Base-by-base conservation (phyloP, 257 asterid genomes). In the Galeopsis tetrahit region DNA sequence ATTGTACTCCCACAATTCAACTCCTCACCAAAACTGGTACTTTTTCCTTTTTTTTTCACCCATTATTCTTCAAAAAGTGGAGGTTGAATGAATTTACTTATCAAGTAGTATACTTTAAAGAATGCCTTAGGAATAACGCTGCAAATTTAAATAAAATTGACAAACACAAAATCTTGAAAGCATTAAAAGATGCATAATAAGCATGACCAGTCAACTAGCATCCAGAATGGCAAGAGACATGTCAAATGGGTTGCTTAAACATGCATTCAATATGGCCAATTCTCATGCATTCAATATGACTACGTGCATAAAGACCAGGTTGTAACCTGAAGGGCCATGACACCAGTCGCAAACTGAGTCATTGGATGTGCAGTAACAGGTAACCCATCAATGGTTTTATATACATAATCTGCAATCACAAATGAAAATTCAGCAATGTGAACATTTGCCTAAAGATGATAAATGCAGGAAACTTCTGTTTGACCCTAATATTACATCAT, bases 291-390 rank as follows among this genome's bases (percentile, higher is more conserved):
- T n/a, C 13, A 61, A 40, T 10, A 61, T 32, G 60, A 72, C 21
- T 34, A 46, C 28, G 32, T 69, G 71, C 59, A 63, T 51, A 67
- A 77, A 60, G 69, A 71, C 4, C 46, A 46, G 68, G 43, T 7
- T 59, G 66, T 58, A 14, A 90, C 96, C 95, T 92, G 97, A 86
- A 92, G 97, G 69, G 97, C 97, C 97, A 92, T 92, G 80, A 92
- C 96, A 57, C 96, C 97, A 59, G 96, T 88, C n/a, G 96, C 79
- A 82, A 92, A 92, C 81, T 92, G 97, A 76, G 97, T 92, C 97
- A 92, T 92, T 10, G 97, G 96, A 84, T 92, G 97, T 72, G 97
- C 90, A 51, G 84, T 84, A 78, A 84, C 70, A 43, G 97, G 97
- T 71, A 92, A 79, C 14, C 92, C 92, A 66, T 89, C 93, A 70